Percentiles rank a stretch among this genome's conserved stretches.
Conservation (phyloP, 1,139 yeast genomes). For the Suhomyces bokatorum region DNA sequence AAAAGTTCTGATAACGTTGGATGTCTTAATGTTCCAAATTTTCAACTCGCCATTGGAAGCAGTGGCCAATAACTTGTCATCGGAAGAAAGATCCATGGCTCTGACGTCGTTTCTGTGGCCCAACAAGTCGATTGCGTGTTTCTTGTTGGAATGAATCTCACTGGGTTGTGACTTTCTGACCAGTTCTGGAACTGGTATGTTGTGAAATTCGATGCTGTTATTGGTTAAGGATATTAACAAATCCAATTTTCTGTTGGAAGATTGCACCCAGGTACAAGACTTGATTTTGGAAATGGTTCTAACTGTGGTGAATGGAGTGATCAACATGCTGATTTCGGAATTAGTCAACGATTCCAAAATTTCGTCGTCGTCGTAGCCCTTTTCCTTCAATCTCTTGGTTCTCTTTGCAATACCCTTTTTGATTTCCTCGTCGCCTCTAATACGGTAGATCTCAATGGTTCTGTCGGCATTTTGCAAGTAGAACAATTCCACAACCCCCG, state of each 20-base stretch:
- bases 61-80: constrained; percentile 77
- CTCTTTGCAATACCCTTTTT: constrained; percentile 76
- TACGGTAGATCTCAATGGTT: constrained; percentile 77
- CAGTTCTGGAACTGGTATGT: constrained; percentile 51
- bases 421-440: constrained; percentile 77
- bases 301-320: constrained; percentile 64
- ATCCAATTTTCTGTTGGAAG: constrained; percentile 51
- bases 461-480: constrained; percentile 77
- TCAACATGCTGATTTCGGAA: constrained; percentile 57
- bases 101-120: constrained; percentile 93
- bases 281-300: constrained; percentile 59
- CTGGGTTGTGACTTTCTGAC: constrained; percentile 48
- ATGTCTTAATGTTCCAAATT: constrained; percentile 80
- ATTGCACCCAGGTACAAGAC: constrained; percentile 54
- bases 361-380: constrained; percentile 63
- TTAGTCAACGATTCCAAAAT: constrained; percentile 52
- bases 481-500: constrained; percentile 45
- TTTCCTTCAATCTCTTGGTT: constrained; percentile 74
- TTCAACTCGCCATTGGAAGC: constrained; percentile 90
- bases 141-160: constrained; percentile 32
- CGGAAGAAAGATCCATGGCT: constrained; percentile 78
- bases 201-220: constrained; percentile 73
- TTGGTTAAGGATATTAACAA: constrained; percentile 65
- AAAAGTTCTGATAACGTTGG: constrained; percentile 78
- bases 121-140: constrained; percentile 62